Evolutionary conservation across 805 yeast species (phyloP), one percentile per base, ranked within the genome.

Genomic region (Ogataea ramenticola): DNA sequence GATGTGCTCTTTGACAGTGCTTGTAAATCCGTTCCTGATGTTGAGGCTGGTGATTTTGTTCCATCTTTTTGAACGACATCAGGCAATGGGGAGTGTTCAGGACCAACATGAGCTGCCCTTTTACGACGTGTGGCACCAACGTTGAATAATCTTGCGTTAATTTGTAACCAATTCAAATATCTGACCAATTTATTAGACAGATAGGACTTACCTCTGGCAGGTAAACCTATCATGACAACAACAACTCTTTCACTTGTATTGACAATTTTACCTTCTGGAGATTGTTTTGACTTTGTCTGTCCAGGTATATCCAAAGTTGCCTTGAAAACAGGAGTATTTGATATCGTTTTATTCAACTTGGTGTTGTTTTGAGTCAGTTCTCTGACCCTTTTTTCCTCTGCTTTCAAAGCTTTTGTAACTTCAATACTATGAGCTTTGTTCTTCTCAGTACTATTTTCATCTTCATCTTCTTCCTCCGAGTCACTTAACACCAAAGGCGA

Each of bases 201-300:
- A 60, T 90, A 93, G 1, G 95, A 85, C 62, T 91, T 91, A 3
- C 99, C 99, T 43, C 97, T 71, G 0, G 97, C 97, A 0, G 98
- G 98, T 14, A 84, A 62, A 0, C 99, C 99, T 15, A 91, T 96
- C 98, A 91, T 91, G 17, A 93, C 95, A 46, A 91, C 87, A 15
- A 91, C 95, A 43, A 91, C 72, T 57, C 88, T 85, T 14, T 88
- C 96, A 42, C 67, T 51, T 54, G 74, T 68, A 16, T 53, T 51
- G 1, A 80, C 78, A 30, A 79, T 77, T 29, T 70, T 67, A 4
- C 87, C 87, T 58, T 86, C 91, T 0, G 95, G 93, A 0, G 89
- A 79, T 3, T 77, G 76, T 48, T 85, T 80, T 1, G 90, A 81
- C 40, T 84, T 76, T 0, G 97, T 89, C 48, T 88, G 83, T 1